Conservation (phyloP, 2,329 filamentous ascomycete genomes). For the Tolypocladium paradoxum region DNA sequence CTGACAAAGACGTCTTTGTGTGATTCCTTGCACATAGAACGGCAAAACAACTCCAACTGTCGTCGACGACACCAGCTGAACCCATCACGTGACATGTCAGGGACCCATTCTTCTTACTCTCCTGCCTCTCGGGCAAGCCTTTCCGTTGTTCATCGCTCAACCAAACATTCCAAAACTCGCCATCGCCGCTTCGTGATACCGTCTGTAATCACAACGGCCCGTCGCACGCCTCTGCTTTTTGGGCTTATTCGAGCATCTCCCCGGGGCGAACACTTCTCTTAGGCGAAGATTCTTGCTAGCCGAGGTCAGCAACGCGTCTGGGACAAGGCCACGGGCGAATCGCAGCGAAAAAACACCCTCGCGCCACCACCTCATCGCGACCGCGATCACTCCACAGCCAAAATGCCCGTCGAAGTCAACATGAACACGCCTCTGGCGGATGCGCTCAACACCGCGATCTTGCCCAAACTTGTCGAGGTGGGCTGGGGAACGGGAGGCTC, state of each 20-base stretch:
- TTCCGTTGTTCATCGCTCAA: not conserved
- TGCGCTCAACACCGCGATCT: slow-evolving; percentile 70
- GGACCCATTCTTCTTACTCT: not conserved
- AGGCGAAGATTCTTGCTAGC: not conserved
- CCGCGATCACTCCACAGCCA: slow-evolving; percentile 12
- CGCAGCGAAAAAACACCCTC: not conserved
- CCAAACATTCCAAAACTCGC: not conserved
- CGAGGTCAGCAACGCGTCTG: slow-evolving; percentile 1
- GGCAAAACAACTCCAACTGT: not conserved
- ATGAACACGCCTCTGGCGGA: slow-evolving; percentile 75
- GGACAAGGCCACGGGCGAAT: slow-evolving; percentile 5
- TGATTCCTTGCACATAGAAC: not conserved
- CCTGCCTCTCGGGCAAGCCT: not conserved
- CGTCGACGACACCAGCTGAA: not conserved
- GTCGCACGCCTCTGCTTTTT: not conserved
- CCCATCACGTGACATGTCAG: not conserved
- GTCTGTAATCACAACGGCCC: not conserved
- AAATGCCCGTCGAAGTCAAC: slow-evolving; percentile 68
- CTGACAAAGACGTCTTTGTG: not conserved
- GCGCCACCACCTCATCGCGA: not conserved
- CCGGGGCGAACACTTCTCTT: not conserved
- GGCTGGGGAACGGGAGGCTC: slow-evolving; percentile 76
- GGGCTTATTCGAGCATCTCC: not conserved
- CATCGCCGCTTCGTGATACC: not conserved
- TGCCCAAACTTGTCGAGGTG: slow-evolving; percentile 84